Percentiles rank a stretch among this genome's conserved stretches.
These are phyloP conservation scores for Nematodospora anomalae DNA, from an alignment of 1,139 yeast species.

Conservation along the genomic window DNA sequence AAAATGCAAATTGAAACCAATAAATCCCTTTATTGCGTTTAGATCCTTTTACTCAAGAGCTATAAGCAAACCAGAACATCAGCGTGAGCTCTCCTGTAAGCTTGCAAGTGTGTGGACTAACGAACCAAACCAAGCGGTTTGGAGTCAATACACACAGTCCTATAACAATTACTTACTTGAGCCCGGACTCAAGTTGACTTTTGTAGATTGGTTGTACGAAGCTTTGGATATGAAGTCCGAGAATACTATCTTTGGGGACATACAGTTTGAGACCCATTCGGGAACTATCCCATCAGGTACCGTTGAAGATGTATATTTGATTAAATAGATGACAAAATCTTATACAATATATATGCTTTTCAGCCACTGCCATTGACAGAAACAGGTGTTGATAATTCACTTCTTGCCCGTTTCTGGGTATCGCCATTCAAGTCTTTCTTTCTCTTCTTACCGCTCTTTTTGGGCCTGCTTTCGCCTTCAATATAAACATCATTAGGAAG, in stretches of 20 bases:
- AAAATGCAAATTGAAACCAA: constrained; percentile 11
- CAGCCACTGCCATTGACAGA: background rate
- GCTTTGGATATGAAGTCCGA: constrained; percentile 6
- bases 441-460: constrained; percentile 39
- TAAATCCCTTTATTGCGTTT: constrained; percentile 39
- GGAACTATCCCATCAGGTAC: constrained; percentile 8
- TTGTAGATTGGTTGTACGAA: constrained; percentile 16
- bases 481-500: constrained; percentile 82
- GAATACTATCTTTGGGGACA: constrained; percentile 1
- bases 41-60: constrained; percentile 33
- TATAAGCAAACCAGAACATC: constrained; percentile 23
- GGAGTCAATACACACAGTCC: constrained; percentile 33
- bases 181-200: constrained; percentile 6
- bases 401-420: background rate
- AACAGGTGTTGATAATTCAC: background rate
- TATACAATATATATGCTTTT: too few relatives aligned
- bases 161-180: constrained; percentile 21
- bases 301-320: constrained; percentile 12
- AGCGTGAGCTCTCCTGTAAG: constrained; percentile 26
- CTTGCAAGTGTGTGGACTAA: constrained; percentile 32
- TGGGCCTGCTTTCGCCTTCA: constrained; percentile 77
- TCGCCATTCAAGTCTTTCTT: constrained; percentile 12
- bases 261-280: background rate
- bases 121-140: constrained; percentile 25
- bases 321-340: constrained; percentile 2